Base-by-base conservation (phyloP, 2,329 filamentous ascomycete species). In the Stachybotrys chartarum region DNA sequence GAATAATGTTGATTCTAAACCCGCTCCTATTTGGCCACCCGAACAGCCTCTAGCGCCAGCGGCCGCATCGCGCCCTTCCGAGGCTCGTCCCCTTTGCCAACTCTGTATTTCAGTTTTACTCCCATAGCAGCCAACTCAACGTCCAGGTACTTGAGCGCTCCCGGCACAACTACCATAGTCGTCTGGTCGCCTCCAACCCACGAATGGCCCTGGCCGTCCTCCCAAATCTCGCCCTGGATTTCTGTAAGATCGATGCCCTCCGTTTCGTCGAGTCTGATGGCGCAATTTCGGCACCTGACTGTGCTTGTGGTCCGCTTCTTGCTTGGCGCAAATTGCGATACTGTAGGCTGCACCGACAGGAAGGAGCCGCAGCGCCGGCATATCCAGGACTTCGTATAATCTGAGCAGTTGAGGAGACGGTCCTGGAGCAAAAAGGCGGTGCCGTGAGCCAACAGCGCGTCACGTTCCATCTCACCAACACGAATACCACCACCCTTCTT, bases 391-490 rank as follows among this genome's bases (percentile, higher is more conserved):
- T 87, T 86, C 31, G 87, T 85, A 70, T 96, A 95, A 72, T 99
- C 94, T 53, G 90, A 96, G 75, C 94, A 99, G 77, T 99, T 97
- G 78, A 99, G 86, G 57, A 99, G 79, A 56, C 94, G 88, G 71
- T 99, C 94, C 70, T 99, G 94, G 6, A 99, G 82, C 57, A 99
- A 74, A 77, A 96, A 97, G 4, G 93, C 92, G 2, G 92, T 94
- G 30, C 94, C 94, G 78, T 99, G 94, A 5, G 94, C 94, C 56
- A 99, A 83, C 24, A 99, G 79, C 4, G 93, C 90, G 72, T 99
- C 94, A 62, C 94, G 88, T 76, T 99, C 94, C 94, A 99, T 99
- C 74, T 99, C 94, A 74, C 94, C 94, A 32, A 99, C 93, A 79
- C 94, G 91, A 69, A 99, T 97, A 86, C 94, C 94, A 76, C 94